Percentiles rank a stretch among this genome's conserved stretches.
Conservation (phyloP, 2,329 filamentous ascomycete genomes). For the Pseudocercospora fuligena region DNA sequence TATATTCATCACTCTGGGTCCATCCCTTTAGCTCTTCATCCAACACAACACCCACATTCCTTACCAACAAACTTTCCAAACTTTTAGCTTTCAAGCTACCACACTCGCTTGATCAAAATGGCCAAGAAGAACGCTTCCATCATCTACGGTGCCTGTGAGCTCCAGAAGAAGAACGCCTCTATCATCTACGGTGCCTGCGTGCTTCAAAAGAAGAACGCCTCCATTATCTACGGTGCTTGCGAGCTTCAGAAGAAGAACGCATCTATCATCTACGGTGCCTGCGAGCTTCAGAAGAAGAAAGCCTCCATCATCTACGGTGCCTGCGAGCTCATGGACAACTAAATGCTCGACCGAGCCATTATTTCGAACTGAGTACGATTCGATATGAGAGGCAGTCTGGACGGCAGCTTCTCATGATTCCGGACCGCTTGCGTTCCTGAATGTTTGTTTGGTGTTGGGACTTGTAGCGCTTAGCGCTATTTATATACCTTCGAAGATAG, state of each 20-base stretch:
- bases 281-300: neutral
- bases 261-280: neutral
- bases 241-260: neutral
- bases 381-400: neutral
- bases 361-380: neutral
- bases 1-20: neutral
- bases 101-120: neutral
- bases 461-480: neutral
- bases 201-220: neutral
- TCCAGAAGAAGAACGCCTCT: neutral
- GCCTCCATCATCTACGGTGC: neutral
- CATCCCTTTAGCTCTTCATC: neutral
- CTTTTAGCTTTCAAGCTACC: neutral
- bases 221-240: neutral
- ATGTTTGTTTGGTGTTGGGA: neutral
- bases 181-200: neutral
- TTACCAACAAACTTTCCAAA: neutral
- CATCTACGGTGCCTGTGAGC: neutral
- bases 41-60: neutral
- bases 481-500: neutral
- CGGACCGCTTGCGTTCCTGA: neutral
- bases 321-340: neutral
- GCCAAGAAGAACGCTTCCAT: neutral
- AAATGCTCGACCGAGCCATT: neutral
- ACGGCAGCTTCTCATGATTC: neutral